phyloP scores from a whole-genome alignment of 1,284 basidiomycete species.

The Naganishia sp. region DNA sequence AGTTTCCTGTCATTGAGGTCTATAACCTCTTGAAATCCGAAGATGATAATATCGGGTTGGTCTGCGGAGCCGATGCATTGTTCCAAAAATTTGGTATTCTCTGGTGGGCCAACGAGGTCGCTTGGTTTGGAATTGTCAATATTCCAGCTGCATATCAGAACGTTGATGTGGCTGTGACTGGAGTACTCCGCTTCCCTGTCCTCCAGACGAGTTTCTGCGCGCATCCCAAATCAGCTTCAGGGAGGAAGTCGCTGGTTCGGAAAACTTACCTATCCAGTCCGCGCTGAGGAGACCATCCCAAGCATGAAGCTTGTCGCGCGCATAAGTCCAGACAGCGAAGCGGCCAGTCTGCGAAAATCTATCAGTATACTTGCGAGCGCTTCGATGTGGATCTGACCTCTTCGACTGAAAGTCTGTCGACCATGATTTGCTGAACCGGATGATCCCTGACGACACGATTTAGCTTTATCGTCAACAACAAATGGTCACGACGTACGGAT shows the following conservation, averaged over 20 bases:
- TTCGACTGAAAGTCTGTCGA: slow-evolving; percentile 72
- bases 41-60: slow-evolving; percentile 82
- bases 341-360: slow-evolving; percentile 48
- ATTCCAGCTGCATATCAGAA: slow-evolving; percentile 92
- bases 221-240: slow-evolving; percentile 8
- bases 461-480: background rate
- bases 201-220: slow-evolving; percentile 68
- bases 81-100: slow-evolving; percentile 71
- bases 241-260: background rate
- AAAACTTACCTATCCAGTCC: slow-evolving; percentile 77
- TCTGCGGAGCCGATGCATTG: slow-evolving; percentile 70
- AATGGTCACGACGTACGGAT: slow-evolving; percentile 55
- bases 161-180: slow-evolving; percentile 71
- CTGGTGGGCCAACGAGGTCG: slow-evolving; percentile 63
- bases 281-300: slow-evolving; percentile 88
- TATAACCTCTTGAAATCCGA: slow-evolving; percentile 94
- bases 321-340: slow-evolving; percentile 73
- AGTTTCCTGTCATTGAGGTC: slow-evolving; percentile 89
- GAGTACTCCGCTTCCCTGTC: slow-evolving; percentile 77
- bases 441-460: slow-evolving; percentile 57
- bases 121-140: slow-evolving; percentile 83
- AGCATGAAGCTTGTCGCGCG: slow-evolving; percentile 74
- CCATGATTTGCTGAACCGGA: slow-evolving; percentile 69
- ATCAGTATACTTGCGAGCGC: background rate
- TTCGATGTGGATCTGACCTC: slow-evolving; percentile 56